These are phyloP conservation scores for Sugiyamaella floridensis DNA, from an alignment of 805 yeast genomes.

Conservation along the genomic window DNA sequence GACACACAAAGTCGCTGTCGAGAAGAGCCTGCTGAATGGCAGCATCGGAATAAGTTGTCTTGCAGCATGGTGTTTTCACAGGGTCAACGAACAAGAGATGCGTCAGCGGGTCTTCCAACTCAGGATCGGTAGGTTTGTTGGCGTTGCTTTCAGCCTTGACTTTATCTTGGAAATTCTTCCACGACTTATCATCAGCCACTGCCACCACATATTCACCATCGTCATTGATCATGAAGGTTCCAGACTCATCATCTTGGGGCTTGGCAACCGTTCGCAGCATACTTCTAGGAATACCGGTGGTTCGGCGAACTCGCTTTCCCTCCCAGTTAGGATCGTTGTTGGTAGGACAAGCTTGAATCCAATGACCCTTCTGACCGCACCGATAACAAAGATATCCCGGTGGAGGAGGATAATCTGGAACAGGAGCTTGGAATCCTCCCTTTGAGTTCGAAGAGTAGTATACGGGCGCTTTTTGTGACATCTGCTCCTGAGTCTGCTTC, in stretches of 20 bases:
- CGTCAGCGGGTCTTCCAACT: constrained; percentile 64
- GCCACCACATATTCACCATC: constrained; percentile 95
- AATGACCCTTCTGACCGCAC: constrained; percentile 93
- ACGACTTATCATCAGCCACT: constrained; percentile 86
- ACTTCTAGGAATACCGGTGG: constrained; percentile 96
- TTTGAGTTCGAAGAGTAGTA: constrained; percentile 36
- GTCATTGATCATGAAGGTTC: constrained; percentile 75
- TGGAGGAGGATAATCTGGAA: constrained; percentile 73
- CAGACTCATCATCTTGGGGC: constrained; percentile 55
- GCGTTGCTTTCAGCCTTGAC: constrained; percentile 31
- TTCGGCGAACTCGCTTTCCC: constrained; percentile 80
- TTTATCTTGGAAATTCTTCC: constrained; percentile 80
- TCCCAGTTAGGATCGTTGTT: constrained; percentile 90
- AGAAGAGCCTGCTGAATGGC: constrained; percentile 60
- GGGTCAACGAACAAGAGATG: constrained; percentile 62
- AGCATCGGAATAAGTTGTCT: constrained; percentile 48
- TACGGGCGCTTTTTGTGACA: constrained; percentile 79
- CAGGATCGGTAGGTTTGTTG: constrained; percentile 50
- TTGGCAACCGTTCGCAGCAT: constrained; percentile 81
- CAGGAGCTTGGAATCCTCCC: constrained; percentile 28
- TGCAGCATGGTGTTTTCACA: constrained; percentile 78
- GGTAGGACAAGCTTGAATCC: constrained; percentile 95
- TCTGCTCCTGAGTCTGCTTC: constrained; percentile 87
- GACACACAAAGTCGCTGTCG: constrained; percentile 85
- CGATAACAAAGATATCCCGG: constrained; percentile 94